Conservation (phyloP, 169 alveolate genomes). For the Eimeria acervulina region DNA sequence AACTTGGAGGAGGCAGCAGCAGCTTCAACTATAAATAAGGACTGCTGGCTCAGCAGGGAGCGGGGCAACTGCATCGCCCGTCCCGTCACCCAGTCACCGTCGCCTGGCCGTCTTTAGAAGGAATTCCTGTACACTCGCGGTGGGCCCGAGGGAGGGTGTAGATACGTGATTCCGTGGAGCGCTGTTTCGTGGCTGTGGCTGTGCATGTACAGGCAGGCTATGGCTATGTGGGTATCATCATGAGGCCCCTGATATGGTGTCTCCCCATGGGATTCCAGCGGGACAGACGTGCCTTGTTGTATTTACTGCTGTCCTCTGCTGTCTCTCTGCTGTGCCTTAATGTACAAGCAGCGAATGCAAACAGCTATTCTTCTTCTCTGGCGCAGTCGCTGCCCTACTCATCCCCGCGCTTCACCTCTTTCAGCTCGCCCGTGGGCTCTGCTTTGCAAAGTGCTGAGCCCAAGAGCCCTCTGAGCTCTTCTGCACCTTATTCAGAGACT, state of each 20-base stretch:
- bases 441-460: background rate
- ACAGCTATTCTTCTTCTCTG: conserved; percentile 2
- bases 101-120: background rate
- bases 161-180: background rate
- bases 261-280: conserved; percentile 40
- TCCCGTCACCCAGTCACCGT: background rate
- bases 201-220: background rate
- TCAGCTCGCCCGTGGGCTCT: background rate
- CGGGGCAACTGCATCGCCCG: background rate
- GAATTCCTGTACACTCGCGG: background rate
- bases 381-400: background rate
- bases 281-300: background rate
- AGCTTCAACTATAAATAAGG: background rate
- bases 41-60: background rate
- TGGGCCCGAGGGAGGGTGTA: too few species aligned
- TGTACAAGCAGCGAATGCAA: background rate
- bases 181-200: background rate
- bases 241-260: conserved; percentile 37
- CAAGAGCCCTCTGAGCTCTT: background rate
- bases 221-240: conserved; percentile 72
- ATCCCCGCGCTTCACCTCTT: background rate
- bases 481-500: background rate
- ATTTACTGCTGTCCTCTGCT: background rate
- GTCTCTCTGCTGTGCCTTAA: background rate
- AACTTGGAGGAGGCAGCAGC: background rate